Conservation (phyloP, 805 yeast genomes). For the Candida mattraensis region DNA sequence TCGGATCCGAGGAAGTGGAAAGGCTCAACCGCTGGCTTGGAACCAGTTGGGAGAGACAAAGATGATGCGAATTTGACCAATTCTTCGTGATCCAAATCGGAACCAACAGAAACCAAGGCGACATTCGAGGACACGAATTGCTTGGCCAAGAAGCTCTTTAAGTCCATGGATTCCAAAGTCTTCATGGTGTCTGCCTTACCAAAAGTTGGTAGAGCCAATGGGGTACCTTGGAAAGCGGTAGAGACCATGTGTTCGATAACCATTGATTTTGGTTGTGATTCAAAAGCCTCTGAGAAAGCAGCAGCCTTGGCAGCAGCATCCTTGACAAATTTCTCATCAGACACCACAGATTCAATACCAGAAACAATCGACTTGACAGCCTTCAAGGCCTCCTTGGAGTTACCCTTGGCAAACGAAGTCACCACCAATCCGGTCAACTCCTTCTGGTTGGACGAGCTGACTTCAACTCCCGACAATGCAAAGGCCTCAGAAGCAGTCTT, state of each 20-base stretch:
- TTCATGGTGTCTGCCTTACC: conserved; percentile 71
- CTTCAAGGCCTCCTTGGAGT: conserved; percentile 51
- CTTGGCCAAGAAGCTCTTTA: conserved; percentile 52
- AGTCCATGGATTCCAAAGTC: conserved; percentile 58
- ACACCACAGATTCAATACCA: conserved; percentile 35
- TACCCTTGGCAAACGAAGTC: conserved; percentile 62
- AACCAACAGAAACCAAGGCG: conserved; percentile 67
- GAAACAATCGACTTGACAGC: conserved; percentile 47
- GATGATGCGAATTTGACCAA: conserved; percentile 66
- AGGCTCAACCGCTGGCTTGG: conserved; percentile 45
- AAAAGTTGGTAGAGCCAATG: conserved; percentile 70
- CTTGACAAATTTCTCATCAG: conserved; percentile 44
- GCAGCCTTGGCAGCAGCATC: conserved; percentile 47
- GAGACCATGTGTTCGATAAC: conserved; percentile 76
- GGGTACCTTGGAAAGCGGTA: conserved; percentile 84
- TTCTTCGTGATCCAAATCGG: conserved; percentile 62
- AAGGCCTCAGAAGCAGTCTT: conserved; percentile 34
- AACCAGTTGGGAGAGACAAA: conserved; percentile 49
- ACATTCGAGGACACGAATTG: conserved; percentile 63
- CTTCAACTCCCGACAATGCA: conserved; percentile 52
- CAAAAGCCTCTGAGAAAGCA: conserved; percentile 52
- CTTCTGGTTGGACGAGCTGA: conserved; percentile 54
- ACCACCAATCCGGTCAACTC: conserved; percentile 63
- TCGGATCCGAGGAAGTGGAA: conserved; percentile 82
- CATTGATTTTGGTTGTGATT: conserved; percentile 52